Conservation (phyloP, 2,329 filamentous ascomycete species). For the Aureobasidium leucospermi region DNA sequence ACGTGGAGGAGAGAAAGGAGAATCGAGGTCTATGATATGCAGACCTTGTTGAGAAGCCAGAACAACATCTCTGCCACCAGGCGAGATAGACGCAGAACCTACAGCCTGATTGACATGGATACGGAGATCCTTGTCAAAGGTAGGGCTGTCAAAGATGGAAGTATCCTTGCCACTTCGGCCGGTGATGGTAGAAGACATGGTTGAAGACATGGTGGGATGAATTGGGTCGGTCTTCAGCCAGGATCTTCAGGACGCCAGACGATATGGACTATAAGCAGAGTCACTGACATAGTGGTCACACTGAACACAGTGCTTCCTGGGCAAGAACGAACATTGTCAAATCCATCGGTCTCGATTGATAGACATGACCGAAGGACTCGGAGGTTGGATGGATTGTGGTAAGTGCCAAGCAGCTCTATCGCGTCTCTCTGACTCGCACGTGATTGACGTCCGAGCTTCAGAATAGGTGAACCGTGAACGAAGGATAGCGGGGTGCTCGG, state of each 20-base stretch:
- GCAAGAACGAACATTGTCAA: not conserved
- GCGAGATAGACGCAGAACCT: constrained; percentile 87
- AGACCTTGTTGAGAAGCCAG: constrained; percentile 84
- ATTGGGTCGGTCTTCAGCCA: not conserved
- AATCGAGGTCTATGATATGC: constrained; percentile 87
- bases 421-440: not conserved
- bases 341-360: not conserved
- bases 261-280: not conserved
- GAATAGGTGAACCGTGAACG: not conserved
- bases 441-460: not conserved
- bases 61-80: constrained; percentile 82
- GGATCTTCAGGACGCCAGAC: not conserved
- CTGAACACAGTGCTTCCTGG: not conserved
- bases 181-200: constrained; percentile 10
- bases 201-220: not conserved
- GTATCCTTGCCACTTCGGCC: not conserved
- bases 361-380: not conserved
- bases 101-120: constrained; percentile 75
- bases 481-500: not conserved
- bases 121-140: constrained; percentile 75
- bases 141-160: constrained; percentile 64
- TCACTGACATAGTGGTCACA: not conserved
- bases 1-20: constrained; percentile 76
- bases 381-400: not conserved
- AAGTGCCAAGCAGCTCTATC: not conserved